Evolutionary conservation across 2,329 filamentous ascomycete species (phyloP), one percentile per base, ranked within the genome.

Genomic region (Trichoderma sp.): DNA sequence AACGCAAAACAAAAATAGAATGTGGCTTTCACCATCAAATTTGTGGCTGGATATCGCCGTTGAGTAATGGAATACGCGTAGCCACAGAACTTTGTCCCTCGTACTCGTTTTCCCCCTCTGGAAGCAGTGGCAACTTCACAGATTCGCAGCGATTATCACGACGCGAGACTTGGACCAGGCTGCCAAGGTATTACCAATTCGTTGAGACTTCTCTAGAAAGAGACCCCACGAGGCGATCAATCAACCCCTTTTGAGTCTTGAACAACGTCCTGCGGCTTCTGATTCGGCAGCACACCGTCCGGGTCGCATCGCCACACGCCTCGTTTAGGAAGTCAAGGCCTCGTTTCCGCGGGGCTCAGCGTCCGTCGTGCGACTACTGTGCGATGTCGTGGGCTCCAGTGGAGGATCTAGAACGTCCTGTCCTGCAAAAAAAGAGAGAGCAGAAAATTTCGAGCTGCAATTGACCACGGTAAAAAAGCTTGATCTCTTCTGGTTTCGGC

Each of bases 1-100:
- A 2, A 24, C 14, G 1, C n/a, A 45, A 39, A 39, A 51, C 39
- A 60, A 60, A 60, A 60, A 60, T 60, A 60, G 57, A 41, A 43
- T 60, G 57, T 60, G 45, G 57, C 45, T 60, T 21, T 21, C 39
- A 39, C 19, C 47, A 21, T 17, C 24, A 28, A 44, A 24, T 9
- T 12, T 62, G 47, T 60, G 58, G 48, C 58, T 54, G 39, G 30
- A 34, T 12, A 61, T 43, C 30, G 24, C 45, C 30, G 39, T 54
- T 48, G 28, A 54, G 44, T 62, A 52, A 7, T 28, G 28, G 19
- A 52, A 44, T 62, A 44, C 58, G 48, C 47, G 45, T 44, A 51
- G 47, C 21, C 34, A 39, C 58, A 61, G 15, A 43, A 7, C 43
- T 44, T 10, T 14, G 34, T 39, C 14, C 12, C 34, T 39, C 34